Evolutionary conservation across 176 grass and related monocot genomes (phyloP), one percentile per base, ranked within the genome.

Genomic region (Thalia dealbata): DNA sequence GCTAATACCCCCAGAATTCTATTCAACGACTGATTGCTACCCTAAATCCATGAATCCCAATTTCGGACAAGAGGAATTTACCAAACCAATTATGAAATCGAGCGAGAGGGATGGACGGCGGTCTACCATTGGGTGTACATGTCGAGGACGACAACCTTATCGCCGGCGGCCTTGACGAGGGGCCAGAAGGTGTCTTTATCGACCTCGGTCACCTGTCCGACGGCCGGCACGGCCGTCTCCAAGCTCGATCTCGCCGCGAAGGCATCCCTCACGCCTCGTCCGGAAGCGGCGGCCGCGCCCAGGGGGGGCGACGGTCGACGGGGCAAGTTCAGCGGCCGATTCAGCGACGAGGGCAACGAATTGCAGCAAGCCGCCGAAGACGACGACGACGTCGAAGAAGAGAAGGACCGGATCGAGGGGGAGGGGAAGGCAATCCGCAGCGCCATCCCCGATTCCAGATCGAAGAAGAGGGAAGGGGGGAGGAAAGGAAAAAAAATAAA

Each of bases 91-190:
- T n/a, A 7, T 16, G n/a, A 7, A 7, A 50, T 48, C 1, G 1
- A 61, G 8, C 4, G 5, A 22, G 23, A 28, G n/a, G 10, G n/a
- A 19, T 56, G 42, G 41, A 14, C 14, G 3, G 27, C 21, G 43
- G 26, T 22, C 42, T 85, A 99, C 95, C 95, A 99, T 84, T 95
- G 81, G 15, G 95, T 95, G 75, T 99, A 99, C 95, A 99, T 95
- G 76, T 99, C 95, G 14, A 99, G 85, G 59, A 99, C 90, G 62
- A 99, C 90, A 25, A 91, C 6, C 81, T 89, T 91, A 19, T 84
- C 62, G 55, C 79, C 90, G 73, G 95, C 88, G 29, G 90, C 81
- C 67, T 95, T 78, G 62, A 99, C 90, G 69, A 85, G 91, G 50
- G 90, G 88, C 90, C 90, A 99, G 85, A 99, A 99, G 41, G 87